Evolutionary conservation across 2,329 filamentous ascomycete genomes (phyloP).

Genomic region (Thelonectria rubi): DNA sequence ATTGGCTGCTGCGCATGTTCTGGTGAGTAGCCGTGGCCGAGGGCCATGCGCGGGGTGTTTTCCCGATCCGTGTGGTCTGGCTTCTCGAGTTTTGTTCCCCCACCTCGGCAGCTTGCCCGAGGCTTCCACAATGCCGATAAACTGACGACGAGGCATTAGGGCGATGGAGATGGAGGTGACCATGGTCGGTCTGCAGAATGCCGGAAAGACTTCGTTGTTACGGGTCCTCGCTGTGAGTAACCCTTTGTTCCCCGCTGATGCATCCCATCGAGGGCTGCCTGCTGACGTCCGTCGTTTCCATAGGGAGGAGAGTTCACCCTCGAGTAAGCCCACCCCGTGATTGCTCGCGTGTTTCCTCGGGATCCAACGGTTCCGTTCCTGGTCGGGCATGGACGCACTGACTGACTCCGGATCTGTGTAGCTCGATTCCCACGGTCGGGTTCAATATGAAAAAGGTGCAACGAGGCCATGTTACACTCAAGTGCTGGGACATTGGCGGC

Average conservation of each 20-base stretch:
- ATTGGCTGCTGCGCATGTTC: constrained; percentile 97
- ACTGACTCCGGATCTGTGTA: constrained; percentile 61
- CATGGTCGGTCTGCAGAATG: constrained; percentile 98
- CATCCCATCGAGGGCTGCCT: constrained; percentile 29
- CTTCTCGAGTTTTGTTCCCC: constrained; percentile 21
- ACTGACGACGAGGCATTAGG: constrained; percentile 61
- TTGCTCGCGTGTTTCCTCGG: constrained; percentile 27
- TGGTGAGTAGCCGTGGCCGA: constrained; percentile 70
- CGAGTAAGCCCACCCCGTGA: constrained; percentile 73
- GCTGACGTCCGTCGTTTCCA: constrained; percentile 29
- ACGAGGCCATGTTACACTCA: constrained; percentile 96
- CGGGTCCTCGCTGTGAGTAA: constrained; percentile 89
- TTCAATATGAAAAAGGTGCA: constrained; percentile 99
- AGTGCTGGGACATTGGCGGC: constrained; percentile 98
- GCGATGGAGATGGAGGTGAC: constrained; percentile 99
- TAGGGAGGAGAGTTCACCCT: constrained; percentile 98
- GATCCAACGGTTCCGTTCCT: constrained; percentile 8
- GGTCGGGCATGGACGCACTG: constrained; percentile 25
- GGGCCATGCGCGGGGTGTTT: constrained; percentile 20
- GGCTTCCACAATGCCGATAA: constrained; percentile 34
- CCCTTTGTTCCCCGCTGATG: not conserved
- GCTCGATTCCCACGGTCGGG: constrained; percentile 96
- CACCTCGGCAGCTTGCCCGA: constrained; percentile 21
- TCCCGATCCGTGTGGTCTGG: constrained; percentile 11
- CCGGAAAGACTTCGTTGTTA: constrained; percentile 94